Evolutionary conservation across 768 basidiomycete genomes (phyloP).

Genomic region (Paxillus involutus): DNA sequence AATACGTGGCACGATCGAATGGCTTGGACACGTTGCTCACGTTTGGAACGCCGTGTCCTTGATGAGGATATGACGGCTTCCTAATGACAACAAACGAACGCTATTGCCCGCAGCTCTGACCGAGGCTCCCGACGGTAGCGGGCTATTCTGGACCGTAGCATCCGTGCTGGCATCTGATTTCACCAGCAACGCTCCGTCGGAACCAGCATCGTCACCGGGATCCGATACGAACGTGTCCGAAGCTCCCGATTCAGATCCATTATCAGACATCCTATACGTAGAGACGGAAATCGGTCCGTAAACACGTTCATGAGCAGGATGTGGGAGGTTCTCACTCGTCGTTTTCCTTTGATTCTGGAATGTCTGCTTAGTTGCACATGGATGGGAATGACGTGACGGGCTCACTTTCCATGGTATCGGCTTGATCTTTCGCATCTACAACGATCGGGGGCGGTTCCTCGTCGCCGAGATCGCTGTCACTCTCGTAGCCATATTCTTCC

Average conservation of each 20-base stretch:
- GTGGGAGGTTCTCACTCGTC: neutral
- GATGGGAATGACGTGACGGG: neutral
- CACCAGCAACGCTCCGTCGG: neutral
- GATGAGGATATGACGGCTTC: slow-evolving; percentile 16
- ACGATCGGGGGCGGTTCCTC: neutral
- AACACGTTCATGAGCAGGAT: too few species aligned
- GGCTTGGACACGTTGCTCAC: slow-evolving; percentile 4
- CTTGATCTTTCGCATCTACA: neutral
- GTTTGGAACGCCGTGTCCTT: slow-evolving; percentile 27
- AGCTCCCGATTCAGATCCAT: neutral
- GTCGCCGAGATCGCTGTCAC: slow-evolving; percentile 34
- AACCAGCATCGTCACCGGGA: neutral
- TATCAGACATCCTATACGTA: neutral
- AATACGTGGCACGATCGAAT: neutral
- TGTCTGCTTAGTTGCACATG: neutral
- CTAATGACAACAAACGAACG: neutral
- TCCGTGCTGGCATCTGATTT: neutral
- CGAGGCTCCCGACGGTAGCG: too few species aligned
- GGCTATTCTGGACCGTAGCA: too few species aligned
- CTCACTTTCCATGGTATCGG: neutral
- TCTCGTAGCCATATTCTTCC: slow-evolving; percentile 18
- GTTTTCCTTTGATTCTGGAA: neutral
- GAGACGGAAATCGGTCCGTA: neutral
- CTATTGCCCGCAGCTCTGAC: too few species aligned
- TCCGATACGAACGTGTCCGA: neutral